phyloP scores from a whole-genome alignment of 768 basidiomycete genomes.

The Pholiota microspora region DNA sequence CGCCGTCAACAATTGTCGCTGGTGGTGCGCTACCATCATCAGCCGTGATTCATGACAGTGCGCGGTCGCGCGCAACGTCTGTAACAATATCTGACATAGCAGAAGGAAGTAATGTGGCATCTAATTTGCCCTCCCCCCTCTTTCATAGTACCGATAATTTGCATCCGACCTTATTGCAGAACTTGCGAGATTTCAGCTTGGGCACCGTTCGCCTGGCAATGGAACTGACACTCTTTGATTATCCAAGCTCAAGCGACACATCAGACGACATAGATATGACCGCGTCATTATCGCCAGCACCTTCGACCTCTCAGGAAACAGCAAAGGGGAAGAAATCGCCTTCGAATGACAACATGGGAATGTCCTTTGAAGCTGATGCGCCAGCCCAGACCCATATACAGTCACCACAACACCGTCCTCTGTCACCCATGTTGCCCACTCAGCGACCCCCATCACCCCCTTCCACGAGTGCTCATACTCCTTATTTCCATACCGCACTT shows the following conservation, averaged over 20 bases:
- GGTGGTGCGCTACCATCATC: neutral
- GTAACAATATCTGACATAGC: conserved; percentile 22
- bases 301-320: neutral
- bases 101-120: conserved; percentile 5
- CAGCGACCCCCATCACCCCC: neutral
- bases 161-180: conserved; percentile 54
- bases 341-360: too few species aligned
- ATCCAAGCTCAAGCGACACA: conserved; percentile 2
- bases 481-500: neutral
- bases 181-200: conserved; percentile 40
- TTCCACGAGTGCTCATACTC: neutral
- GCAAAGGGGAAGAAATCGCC: neutral
- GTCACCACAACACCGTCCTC: neutral
- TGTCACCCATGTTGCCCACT: neutral
- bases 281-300: neutral
- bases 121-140: neutral
- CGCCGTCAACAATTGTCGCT: neutral
- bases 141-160: conserved; percentile 22
- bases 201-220: neutral
- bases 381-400: too few species aligned
- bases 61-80: conserved; percentile 20
- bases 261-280: neutral
- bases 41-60: conserved; percentile 3
- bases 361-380: too few species aligned
- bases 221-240: conserved; percentile 16